phyloP scores from a whole-genome alignment of 306 rosid genomes.

The Macrotyloma uniflorum region DNA sequence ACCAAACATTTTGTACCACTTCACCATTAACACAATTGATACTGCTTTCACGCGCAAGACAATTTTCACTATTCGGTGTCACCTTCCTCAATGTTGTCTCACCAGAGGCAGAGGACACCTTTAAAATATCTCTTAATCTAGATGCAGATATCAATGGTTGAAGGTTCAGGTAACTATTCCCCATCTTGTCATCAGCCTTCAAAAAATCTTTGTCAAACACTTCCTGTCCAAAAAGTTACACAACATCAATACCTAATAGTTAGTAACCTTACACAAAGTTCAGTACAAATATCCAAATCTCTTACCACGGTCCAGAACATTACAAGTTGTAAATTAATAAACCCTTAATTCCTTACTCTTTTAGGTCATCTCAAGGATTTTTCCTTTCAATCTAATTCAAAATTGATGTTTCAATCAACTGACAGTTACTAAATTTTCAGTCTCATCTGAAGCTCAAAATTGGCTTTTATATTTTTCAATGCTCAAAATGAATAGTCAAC shows the following conservation, averaged over 20 bases:
- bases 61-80: slow-evolving; percentile 72
- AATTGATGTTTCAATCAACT: not conserved
- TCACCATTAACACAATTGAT: slow-evolving; percentile 76
- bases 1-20: slow-evolving; percentile 78
- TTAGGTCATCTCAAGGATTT: not conserved
- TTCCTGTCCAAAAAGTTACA: slow-evolving; percentile 57
- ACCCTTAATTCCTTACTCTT: not conserved
- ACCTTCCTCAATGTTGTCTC: slow-evolving; percentile 79
- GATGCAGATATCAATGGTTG: slow-evolving; percentile 86
- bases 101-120: slow-evolving; percentile 49
- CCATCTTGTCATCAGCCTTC: slow-evolving; percentile 97
- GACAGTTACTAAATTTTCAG: not conserved
- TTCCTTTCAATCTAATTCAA: not conserved
- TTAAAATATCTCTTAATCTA: slow-evolving; percentile 66
- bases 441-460: not conserved
- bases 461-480: not conserved
- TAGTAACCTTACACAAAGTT: not conserved
- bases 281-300: not conserved
- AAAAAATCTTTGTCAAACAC: slow-evolving; percentile 90
- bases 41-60: slow-evolving; percentile 78
- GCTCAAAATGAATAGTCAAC: not conserved
- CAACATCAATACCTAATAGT: not conserved
- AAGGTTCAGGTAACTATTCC: slow-evolving; percentile 78
- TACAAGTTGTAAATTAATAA: no score
- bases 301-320: no score